phyloP scores from a whole-genome alignment of 106 monocot genomes.

The Allium cepa region DNA sequence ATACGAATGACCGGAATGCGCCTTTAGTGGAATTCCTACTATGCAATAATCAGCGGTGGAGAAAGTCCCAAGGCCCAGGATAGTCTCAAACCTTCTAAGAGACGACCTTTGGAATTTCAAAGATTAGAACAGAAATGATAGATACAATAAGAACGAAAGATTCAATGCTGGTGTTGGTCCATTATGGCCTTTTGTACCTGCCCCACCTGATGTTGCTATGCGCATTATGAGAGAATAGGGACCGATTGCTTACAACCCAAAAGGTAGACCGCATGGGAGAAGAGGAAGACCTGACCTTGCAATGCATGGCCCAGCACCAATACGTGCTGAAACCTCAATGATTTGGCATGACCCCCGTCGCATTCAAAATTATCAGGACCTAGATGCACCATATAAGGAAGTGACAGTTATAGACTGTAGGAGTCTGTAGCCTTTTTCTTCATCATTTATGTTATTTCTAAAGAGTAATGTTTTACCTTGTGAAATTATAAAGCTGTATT shows the following conservation, averaged over 20 bases:
- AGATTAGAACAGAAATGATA: conserved; percentile 39
- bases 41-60: conserved; percentile 73
- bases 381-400: too few species aligned
- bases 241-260: conserved; percentile 55
- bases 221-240: conserved; percentile 89
- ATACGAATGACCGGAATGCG: conserved; percentile 86
- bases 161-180: conserved; percentile 85
- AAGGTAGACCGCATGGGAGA: conserved; percentile 48
- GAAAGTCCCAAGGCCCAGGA: conserved; percentile 35
- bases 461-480: too few species aligned
- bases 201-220: conserved; percentile 96
- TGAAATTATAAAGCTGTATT: too few species aligned
- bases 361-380: conserved; percentile 89
- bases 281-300: conserved; percentile 43
- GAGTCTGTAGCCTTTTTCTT: too few species aligned
- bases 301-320: conserved; percentile 46
- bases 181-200: conserved; percentile 93
- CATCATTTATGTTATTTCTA: too few species aligned
- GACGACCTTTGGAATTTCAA: conserved; percentile 64
- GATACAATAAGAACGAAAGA: conserved; percentile 35
- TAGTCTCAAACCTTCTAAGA: conserved; percentile 46
- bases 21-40: conserved; percentile 84
- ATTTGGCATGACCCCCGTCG: conserved; percentile 86
- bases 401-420: too few species aligned
- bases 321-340: conserved; percentile 47